Conservation (phyloP, 1,139 yeast genomes). For the Hyphopichia buzzinii region DNA sequence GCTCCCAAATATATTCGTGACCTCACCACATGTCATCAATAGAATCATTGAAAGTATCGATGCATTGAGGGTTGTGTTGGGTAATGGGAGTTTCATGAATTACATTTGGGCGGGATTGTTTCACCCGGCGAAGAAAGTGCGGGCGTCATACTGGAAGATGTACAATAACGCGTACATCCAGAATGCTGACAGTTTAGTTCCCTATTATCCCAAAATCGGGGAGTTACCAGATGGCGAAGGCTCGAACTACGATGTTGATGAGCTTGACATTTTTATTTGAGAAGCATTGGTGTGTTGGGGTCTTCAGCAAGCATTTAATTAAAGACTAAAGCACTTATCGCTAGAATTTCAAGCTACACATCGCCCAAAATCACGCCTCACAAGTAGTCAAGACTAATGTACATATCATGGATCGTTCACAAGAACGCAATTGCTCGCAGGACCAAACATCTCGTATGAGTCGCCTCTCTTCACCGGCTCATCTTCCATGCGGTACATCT, state of each 20-base stretch:
- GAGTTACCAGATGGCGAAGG: constrained; percentile 21
- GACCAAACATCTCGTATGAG: too few species aligned
- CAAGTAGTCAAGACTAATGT: too few species aligned
- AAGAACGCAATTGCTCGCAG: too few species aligned
- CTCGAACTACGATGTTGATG: constrained; percentile 28
- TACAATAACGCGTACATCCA: constrained; percentile 78
- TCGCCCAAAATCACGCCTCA: too few species aligned
- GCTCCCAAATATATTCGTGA: constrained; percentile 84
- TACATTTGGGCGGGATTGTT: constrained; percentile 87
- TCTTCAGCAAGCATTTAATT: too few species aligned
- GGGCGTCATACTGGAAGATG: constrained; percentile 82
- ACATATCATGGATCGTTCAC: too few species aligned
- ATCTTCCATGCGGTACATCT: constrained; percentile 37
- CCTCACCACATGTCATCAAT: constrained; percentile 90
- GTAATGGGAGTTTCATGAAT: constrained; percentile 70
- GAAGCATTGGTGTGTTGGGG: background rate
- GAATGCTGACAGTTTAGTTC: constrained; percentile 73
- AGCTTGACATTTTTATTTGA: constrained; percentile 35
- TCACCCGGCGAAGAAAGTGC: constrained; percentile 89
- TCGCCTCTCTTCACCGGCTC: constrained; percentile 14
- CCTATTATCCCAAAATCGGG: constrained; percentile 69
- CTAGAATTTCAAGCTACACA: too few species aligned
- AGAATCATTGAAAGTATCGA: constrained; percentile 82
- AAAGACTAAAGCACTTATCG: too few species aligned
- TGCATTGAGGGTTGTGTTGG: constrained; percentile 69